Conservation (phyloP, 352 stramenopile genomes). For the Globisporangium uncinulatum region DNA sequence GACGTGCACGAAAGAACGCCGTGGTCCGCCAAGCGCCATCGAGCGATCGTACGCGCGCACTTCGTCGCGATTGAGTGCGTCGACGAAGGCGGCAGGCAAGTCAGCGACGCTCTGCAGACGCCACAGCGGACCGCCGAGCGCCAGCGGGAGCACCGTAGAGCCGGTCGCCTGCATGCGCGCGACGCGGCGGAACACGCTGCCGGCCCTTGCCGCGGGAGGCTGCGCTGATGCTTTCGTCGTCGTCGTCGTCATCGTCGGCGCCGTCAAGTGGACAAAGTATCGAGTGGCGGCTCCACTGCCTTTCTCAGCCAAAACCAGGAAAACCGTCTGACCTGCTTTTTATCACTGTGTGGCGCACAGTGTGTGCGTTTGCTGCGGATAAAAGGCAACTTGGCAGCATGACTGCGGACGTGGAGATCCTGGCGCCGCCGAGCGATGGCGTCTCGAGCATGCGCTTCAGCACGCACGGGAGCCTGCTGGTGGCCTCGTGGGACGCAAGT, state of each 20-base stretch:
- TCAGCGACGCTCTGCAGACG: constrained; percentile 53
- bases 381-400: constrained; percentile 7
- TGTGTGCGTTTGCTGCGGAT: too few species aligned
- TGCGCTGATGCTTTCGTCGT: constrained; percentile 1
- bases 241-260: background rate
- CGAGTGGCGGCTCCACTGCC: background rate
- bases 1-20: constrained; percentile 41
- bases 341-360: too few species aligned
- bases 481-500: constrained; percentile 72
- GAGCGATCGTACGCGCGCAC: constrained; percentile 37
- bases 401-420: constrained; percentile 42
- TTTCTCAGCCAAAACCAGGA: background rate
- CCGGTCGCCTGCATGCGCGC: constrained; percentile 62
- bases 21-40: constrained; percentile 37
- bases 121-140: constrained; percentile 24
- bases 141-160: constrained; percentile 12
- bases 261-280: too few species aligned
- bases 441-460: constrained; percentile 82
- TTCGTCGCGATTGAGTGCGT: constrained; percentile 39
- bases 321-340: too few species aligned
- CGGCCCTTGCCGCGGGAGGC: background rate
- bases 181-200: constrained; percentile 44
- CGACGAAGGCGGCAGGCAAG: constrained; percentile 39
- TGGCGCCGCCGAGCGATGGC: constrained; percentile 74
- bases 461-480: constrained; percentile 41